Evolutionary conservation across 2,329 filamentous ascomycete species (phyloP).

Genomic region (Ascochyta viciae-villosae): DNA sequence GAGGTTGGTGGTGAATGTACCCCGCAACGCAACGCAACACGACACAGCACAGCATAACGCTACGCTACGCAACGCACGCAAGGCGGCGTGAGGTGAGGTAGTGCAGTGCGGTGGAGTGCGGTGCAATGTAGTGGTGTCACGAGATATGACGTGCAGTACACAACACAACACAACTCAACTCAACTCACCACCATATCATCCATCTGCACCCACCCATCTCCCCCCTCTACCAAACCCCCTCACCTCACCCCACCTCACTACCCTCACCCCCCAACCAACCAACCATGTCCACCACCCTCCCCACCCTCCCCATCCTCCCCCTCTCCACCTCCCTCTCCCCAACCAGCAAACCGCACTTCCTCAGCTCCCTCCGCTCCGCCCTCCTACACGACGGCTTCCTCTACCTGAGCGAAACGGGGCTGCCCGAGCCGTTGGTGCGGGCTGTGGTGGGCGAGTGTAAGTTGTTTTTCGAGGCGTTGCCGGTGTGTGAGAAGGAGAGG

Average conservation of each 20-base stretch:
- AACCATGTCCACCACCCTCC: slow-evolving; percentile 63
- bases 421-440: slow-evolving; percentile 66
- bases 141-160: too few relatives aligned
- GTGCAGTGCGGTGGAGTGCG: not conserved
- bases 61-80: too few relatives aligned
- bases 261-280: too few relatives aligned
- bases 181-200: too few relatives aligned
- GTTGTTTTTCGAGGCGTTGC: slow-evolving; percentile 75
- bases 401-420: slow-evolving; percentile 76
- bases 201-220: too few relatives aligned
- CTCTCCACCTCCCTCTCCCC: slow-evolving; percentile 70
- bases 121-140: not conserved
- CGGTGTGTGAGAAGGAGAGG: slow-evolving; percentile 74
- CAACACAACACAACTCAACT: too few relatives aligned
- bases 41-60: too few relatives aligned
- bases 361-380: slow-evolving; percentile 73
- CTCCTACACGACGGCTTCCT: slow-evolving; percentile 88
- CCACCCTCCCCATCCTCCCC: slow-evolving; percentile 78
- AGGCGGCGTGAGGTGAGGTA: too few relatives aligned
- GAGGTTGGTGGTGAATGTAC: not conserved
- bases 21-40: not conserved
- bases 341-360: slow-evolving; percentile 76
- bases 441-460: slow-evolving; percentile 72
- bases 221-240: not conserved
- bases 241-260: too few relatives aligned